Conservation (phyloP, 805 yeast genomes). For the Metschnikowia matae region DNA sequence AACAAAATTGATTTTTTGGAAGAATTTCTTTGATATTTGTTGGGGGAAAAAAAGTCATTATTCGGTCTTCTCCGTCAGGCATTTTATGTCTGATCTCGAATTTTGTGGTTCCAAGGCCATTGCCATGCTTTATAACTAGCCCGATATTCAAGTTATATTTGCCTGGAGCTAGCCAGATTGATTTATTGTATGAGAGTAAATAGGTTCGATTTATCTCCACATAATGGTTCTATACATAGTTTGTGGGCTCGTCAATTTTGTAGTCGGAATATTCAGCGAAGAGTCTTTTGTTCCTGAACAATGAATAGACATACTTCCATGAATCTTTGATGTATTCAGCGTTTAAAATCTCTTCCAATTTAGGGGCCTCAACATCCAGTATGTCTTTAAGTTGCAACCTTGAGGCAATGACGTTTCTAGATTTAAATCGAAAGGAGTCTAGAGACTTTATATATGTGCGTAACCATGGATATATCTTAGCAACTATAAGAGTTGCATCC, state of each 20-base stretch:
- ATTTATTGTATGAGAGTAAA: conserved; percentile 43
- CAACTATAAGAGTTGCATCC: conserved; percentile 26
- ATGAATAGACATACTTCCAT: conserved; percentile 51
- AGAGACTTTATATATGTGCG: conserved; percentile 35
- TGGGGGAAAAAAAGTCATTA: conserved; percentile 50
- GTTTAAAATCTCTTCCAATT: neutral
- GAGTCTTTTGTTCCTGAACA: conserved; percentile 48
- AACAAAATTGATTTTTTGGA: conserved; percentile 48
- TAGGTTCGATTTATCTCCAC: conserved; percentile 50
- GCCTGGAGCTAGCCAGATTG: conserved; percentile 46
- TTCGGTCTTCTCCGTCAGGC: conserved; percentile 22
- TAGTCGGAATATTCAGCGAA: conserved; percentile 47
- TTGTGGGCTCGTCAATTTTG: conserved; percentile 45
- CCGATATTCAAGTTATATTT: conserved; percentile 50
- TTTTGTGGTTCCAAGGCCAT: conserved; percentile 56
- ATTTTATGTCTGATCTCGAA: conserved; percentile 41
- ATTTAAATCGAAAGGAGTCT: conserved; percentile 29
- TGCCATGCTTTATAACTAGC: conserved; percentile 47
- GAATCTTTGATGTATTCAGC: conserved; percentile 43
- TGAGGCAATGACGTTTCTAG: conserved; percentile 26
- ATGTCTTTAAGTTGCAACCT: conserved; percentile 28
- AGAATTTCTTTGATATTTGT: conserved; percentile 52
- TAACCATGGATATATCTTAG: conserved; percentile 38
- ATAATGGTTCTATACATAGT: conserved; percentile 40
- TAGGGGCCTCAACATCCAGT: neutral